A percentile compares a stretch with the other conserved stretches of the same genome.
These are phyloP conservation scores for Phytophthora hybrid DNA, from an alignment of 352 stramenopile species.

Conservation along the genomic window DNA sequence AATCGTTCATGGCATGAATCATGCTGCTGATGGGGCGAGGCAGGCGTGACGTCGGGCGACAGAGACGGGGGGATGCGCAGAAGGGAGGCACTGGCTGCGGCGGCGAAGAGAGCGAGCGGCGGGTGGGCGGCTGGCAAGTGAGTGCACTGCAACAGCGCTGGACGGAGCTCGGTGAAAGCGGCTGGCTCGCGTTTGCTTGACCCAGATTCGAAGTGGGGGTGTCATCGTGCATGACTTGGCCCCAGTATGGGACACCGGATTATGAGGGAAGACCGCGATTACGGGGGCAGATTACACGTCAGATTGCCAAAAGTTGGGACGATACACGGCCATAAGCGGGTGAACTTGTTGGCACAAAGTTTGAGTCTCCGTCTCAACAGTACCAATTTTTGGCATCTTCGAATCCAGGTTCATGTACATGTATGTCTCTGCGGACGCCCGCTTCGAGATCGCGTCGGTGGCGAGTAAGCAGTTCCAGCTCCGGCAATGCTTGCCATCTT, in stretches of 20 bases:
- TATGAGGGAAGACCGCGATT: slow-evolving; percentile 8
- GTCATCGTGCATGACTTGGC: slow-evolving; percentile 28
- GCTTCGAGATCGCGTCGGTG: neutral
- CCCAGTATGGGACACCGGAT: slow-evolving; percentile 29
- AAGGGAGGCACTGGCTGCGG: slow-evolving; percentile 7
- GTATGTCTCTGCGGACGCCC: neutral
- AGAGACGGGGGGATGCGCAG: slow-evolving; percentile 30
- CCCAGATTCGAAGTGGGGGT: slow-evolving; percentile 23
- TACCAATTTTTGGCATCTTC: neutral
- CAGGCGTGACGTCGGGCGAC: slow-evolving; percentile 35
- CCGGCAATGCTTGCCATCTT: neutral
- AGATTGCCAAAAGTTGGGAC: slow-evolving; percentile 28
- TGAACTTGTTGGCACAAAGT: neutral
- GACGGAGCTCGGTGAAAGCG: slow-evolving; percentile 4
- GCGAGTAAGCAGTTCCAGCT: neutral
- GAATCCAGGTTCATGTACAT: too few relatives aligned
- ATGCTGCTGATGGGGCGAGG: slow-evolving; percentile 34
- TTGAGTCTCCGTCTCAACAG: neutral
- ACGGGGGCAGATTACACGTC: slow-evolving; percentile 5
- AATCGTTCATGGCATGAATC: too few relatives aligned
- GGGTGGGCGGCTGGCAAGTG: neutral
- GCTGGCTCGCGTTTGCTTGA: slow-evolving; percentile 26
- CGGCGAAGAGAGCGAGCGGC: neutral
- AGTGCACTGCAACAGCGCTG: neutral
- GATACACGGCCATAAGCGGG: neutral